Conservation (phyloP, 768 basidiomycete species). For the Chalciporus sphaerocephalus region DNA sequence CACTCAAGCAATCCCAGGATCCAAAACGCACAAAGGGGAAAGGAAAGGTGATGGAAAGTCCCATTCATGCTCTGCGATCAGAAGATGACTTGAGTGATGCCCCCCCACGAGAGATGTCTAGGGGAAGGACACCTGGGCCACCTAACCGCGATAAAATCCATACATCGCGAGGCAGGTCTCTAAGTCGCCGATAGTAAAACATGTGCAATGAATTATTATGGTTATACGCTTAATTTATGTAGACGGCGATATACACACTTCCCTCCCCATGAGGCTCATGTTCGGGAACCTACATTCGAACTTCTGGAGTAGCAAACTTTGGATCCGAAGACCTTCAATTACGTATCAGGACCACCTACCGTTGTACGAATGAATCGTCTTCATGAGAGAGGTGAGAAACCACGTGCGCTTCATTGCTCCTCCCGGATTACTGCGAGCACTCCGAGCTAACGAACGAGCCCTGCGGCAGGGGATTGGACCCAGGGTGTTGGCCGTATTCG, state of each 20-base stretch:
- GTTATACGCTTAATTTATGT: slow-evolving; percentile 10
- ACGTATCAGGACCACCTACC: slow-evolving; percentile 17
- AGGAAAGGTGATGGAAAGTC: slow-evolving; percentile 10
- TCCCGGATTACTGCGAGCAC: too few relatives aligned
- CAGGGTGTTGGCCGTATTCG: too few relatives aligned
- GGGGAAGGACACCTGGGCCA: slow-evolving; percentile 27
- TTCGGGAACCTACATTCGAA: slow-evolving; percentile 4
- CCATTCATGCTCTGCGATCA: slow-evolving; percentile 4
- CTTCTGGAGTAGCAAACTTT: slow-evolving; percentile 1
- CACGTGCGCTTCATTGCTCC: too few relatives aligned
- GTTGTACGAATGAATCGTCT: slow-evolving; percentile 14
- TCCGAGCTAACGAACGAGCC: too few relatives aligned
- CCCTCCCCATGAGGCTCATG: slow-evolving; percentile 1
- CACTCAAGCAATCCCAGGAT: slow-evolving; percentile 5
- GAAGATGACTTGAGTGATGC: slow-evolving; percentile 12
- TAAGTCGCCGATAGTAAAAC: slow-evolving; percentile 20
- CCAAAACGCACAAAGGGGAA: slow-evolving; percentile 15
- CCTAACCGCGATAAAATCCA: slow-evolving; percentile 15
- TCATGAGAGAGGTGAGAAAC: slow-evolving; percentile 9
- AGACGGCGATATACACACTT: slow-evolving; percentile 5
- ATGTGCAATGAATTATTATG: not conserved
- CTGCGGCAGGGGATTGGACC: too few relatives aligned
- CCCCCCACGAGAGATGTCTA: slow-evolving; percentile 8
- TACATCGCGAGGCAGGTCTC: slow-evolving; percentile 18
- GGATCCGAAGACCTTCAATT: slow-evolving; percentile 12